Evolutionary conservation across 495 filamentous ascomycete genomes (phyloP).

Genomic region (Tetracladium setigerum): DNA sequence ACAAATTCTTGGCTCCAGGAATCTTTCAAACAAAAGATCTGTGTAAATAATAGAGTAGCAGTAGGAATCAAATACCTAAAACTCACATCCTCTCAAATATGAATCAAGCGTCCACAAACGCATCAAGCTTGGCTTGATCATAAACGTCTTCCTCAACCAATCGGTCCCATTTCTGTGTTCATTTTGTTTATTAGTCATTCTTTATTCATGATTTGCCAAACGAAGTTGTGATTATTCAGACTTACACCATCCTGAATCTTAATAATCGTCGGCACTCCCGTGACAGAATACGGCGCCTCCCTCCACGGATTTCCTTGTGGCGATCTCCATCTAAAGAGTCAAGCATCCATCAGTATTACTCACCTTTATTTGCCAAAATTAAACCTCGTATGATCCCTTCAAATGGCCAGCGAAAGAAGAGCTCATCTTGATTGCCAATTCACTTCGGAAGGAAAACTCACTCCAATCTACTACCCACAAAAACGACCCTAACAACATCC

Average conservation of each 20-base stretch:
- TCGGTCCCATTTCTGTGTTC: slow-evolving; percentile 10
- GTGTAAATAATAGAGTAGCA: too few relatives aligned
- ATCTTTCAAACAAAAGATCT: too few relatives aligned
- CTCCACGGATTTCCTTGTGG: slow-evolving; percentile 10
- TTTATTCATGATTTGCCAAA: too few relatives aligned
- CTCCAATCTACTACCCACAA: slow-evolving; percentile 8
- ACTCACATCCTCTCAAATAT: too few relatives aligned
- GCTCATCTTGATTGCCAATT: too few relatives aligned
- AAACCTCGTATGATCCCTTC: too few relatives aligned
- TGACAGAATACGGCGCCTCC: slow-evolving; percentile 8
- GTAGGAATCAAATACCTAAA: too few relatives aligned
- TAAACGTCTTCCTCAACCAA: slow-evolving; percentile 15
- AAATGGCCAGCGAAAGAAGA: too few relatives aligned
- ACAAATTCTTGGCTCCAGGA: too few relatives aligned
- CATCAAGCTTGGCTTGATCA: slow-evolving; percentile 14
- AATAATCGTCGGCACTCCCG: slow-evolving; percentile 12
- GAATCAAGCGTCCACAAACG: slow-evolving; percentile 1
- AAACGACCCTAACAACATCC: slow-evolving; percentile 4
- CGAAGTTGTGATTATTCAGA: neutral
- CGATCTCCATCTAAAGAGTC: slow-evolving; percentile 5
- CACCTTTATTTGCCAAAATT: neutral
- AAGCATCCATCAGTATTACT: neutral
- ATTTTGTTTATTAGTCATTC: neutral
- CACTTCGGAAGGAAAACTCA: neutral
- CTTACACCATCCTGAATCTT: slow-evolving; percentile 13